These are phyloP conservation scores for Nothopassalora personata DNA, from an alignment of 2,329 filamentous ascomycete species.

Conservation along the genomic window DNA sequence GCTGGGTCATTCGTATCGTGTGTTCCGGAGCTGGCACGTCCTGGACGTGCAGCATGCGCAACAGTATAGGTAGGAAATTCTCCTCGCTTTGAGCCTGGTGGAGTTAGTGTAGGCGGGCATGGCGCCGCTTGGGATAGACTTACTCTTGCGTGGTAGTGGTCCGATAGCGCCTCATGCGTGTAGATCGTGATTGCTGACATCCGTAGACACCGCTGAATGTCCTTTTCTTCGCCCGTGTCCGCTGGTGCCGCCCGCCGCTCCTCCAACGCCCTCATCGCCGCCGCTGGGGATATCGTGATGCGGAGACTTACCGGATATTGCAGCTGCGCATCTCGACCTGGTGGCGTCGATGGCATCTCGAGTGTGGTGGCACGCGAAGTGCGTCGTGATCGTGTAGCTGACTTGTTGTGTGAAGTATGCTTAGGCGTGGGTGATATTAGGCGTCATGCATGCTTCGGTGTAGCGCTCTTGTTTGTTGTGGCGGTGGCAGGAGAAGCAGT, in stretches of 20 bases:
- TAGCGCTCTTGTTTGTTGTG: background rate
- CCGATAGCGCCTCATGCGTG: constrained; percentile 3
- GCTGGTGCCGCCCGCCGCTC: background rate
- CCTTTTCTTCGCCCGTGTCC: background rate
- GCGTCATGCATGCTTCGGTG: background rate
- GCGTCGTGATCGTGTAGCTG: background rate
- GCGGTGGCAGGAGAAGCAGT: background rate
- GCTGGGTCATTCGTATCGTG: background rate
- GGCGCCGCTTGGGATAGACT: background rate
- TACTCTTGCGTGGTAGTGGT: constrained; percentile 1
- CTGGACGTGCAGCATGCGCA: background rate
- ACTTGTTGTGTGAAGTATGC: background rate
- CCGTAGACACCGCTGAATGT: background rate
- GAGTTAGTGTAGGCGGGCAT: background rate
- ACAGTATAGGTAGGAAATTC: background rate
- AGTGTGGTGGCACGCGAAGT: background rate
- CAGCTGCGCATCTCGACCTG: background rate
- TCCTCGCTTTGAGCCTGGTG: background rate
- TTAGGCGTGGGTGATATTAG: background rate
- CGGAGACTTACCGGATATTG: background rate
- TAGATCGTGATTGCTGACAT: constrained; percentile 1
- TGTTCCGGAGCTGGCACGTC: background rate
- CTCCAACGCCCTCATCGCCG: background rate
- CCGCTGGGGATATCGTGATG: background rate
- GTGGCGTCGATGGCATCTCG: background rate